Conservation (phyloP, 2,329 filamentous ascomycete species). For the Leptosphaerulina australis region DNA sequence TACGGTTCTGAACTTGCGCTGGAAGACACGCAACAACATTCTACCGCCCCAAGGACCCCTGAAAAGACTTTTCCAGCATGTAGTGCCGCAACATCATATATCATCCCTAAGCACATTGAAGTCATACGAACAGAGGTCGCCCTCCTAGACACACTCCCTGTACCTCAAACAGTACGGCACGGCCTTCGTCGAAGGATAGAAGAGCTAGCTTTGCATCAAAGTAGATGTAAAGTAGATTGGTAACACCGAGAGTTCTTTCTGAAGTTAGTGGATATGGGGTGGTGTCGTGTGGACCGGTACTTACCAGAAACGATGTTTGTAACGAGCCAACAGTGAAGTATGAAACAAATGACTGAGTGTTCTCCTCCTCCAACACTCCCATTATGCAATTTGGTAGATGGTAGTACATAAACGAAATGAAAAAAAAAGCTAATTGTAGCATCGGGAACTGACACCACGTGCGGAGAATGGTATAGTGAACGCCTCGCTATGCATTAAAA, state of each 20-base stretch:
- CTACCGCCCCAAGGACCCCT: background rate
- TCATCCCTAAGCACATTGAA: constrained; percentile 9
- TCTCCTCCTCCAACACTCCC: background rate
- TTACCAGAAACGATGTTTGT: constrained; percentile 5
- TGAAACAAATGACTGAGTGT: background rate
- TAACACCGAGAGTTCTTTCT: background rate
- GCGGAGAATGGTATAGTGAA: constrained; percentile 42
- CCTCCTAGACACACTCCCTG: background rate
- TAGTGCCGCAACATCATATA: background rate
- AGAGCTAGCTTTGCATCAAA: background rate
- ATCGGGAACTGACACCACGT: constrained; percentile 19
- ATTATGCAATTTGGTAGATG: constrained; percentile 27
- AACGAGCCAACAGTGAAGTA: constrained; percentile 7
- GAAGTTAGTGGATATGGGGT: background rate
- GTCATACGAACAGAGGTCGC: background rate
- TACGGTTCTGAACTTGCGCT: background rate
- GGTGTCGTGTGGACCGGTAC: background rate
- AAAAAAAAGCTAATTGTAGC: constrained; percentile 5
- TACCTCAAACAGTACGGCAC: background rate
- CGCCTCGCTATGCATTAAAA: constrained; percentile 48
- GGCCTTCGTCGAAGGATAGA: background rate
- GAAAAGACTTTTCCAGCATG: constrained; percentile 6
- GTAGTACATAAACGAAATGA: constrained; percentile 24
- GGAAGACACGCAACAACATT: background rate
- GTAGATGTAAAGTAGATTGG: background rate